Conservation (phyloP, 1,284 basidiomycete species). For the Mrakiaceae sp. region DNA sequence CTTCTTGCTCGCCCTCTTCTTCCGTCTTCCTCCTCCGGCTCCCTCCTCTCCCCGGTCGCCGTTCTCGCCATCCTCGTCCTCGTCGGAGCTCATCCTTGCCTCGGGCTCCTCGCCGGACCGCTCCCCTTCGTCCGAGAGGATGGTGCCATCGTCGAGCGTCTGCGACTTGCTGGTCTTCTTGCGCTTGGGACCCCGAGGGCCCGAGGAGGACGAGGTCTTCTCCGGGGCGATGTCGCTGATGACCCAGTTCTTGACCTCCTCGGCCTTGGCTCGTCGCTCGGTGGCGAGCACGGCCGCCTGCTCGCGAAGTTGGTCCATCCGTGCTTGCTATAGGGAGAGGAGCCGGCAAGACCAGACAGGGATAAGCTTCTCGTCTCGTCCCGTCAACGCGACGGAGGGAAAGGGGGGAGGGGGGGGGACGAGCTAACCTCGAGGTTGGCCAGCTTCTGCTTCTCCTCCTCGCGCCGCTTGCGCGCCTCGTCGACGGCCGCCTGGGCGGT, state of each 20-base stretch:
- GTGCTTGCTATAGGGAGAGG: constrained; percentile 38
- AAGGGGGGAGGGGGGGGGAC: background rate
- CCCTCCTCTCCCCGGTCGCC: constrained; percentile 29
- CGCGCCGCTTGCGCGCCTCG: constrained; percentile 45
- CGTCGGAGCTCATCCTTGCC: constrained; percentile 23
- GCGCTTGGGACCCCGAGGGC: constrained; percentile 30
- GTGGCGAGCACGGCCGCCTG: constrained; percentile 42
- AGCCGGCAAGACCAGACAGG: background rate
- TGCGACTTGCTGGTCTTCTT: constrained; percentile 26
- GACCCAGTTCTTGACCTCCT: constrained; percentile 61
- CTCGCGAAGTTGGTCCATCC: constrained; percentile 32
- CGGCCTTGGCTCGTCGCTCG: constrained; percentile 58
- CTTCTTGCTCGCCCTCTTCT: constrained; percentile 17
- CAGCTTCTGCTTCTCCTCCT: constrained; percentile 33
- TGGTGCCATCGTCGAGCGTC: background rate
- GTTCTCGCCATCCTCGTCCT: constrained; percentile 29
- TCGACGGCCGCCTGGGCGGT: constrained; percentile 62
- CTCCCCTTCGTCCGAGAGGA: constrained; percentile 17
- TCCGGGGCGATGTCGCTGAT: constrained; percentile 54
- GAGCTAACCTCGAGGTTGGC: constrained; percentile 29
- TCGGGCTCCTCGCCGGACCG: constrained; percentile 21
- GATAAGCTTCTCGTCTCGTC: background rate
- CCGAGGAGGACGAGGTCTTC: constrained; percentile 42
- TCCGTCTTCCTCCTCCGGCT: constrained; percentile 41
- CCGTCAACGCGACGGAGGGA: background rate